Conservation (phyloP, 495 filamentous ascomycete species). For the Talaromyces thailandensis region DNA sequence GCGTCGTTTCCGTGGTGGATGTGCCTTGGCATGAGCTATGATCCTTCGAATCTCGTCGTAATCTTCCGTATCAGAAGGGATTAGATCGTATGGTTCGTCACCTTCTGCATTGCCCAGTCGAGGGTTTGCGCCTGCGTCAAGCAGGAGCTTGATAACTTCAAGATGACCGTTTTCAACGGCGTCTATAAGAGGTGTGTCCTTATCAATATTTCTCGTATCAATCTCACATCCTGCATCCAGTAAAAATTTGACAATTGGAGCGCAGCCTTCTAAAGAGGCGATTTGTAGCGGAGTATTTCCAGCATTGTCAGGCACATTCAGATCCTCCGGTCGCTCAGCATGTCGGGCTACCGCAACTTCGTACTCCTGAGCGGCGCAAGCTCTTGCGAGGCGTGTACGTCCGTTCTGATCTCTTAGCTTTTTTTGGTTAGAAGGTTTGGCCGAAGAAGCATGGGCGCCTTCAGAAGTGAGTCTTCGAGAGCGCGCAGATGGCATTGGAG, state of each 20-base stretch:
- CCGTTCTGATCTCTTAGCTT: constrained; percentile 80
- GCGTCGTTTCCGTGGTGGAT: constrained; percentile 40
- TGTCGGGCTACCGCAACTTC: constrained; percentile 60
- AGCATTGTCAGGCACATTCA: constrained; percentile 86
- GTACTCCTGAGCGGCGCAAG: constrained; percentile 67
- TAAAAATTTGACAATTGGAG: constrained; percentile 63
- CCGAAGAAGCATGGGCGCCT: constrained; percentile 51
- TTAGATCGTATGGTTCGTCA: constrained; percentile 75
- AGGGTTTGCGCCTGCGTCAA: constrained; percentile 83
- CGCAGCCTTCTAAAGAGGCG: constrained; percentile 73
- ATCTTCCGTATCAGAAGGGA: constrained; percentile 60
- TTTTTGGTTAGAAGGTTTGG: constrained; percentile 60
- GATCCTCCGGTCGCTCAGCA: constrained; percentile 69
- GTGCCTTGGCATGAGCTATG: constrained; percentile 38
- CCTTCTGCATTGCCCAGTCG: constrained; percentile 78
- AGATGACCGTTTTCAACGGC: constrained; percentile 91
- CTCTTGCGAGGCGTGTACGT: constrained; percentile 74
- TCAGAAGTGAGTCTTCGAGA: constrained; percentile 52
- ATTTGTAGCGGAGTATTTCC: constrained; percentile 91
- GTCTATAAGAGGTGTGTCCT: constrained; percentile 90
- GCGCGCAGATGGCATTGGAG: constrained; percentile 59
- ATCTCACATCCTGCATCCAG: constrained; percentile 74
- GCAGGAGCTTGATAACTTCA: constrained; percentile 77
- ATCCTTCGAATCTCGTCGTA: constrained; percentile 46
- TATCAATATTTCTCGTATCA: constrained; percentile 71